Conservation (phyloP, 352 stramenopile species). For the Globisporangium mamillatum region DNA sequence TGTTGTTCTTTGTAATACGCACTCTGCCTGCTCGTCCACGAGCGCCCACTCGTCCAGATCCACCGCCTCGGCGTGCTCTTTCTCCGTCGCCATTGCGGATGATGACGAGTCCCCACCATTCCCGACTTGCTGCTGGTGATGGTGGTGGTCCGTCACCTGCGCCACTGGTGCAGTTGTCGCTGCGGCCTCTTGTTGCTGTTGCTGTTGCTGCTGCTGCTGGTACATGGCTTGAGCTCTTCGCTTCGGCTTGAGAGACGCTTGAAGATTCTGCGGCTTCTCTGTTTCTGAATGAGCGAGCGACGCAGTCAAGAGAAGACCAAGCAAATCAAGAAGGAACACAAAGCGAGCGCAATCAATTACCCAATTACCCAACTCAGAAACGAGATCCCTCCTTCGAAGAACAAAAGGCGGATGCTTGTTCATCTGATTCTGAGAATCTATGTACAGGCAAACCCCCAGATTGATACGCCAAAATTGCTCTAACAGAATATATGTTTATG, state of each 20-base stretch:
- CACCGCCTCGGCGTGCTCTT: not conserved
- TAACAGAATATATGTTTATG: too few relatives aligned
- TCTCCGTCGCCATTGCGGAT: not conserved
- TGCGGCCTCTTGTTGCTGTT: not conserved
- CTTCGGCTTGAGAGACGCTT: constrained; percentile 2
- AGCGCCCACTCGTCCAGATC: constrained; percentile 63
- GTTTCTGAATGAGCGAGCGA: not conserved
- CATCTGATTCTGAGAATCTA: too few relatives aligned
- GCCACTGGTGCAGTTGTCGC: not conserved
- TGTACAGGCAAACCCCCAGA: too few relatives aligned
- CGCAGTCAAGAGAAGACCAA: not conserved
- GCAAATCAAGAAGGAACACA: not conserved
- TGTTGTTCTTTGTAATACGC: constrained; percentile 10
- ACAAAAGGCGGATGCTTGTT: not conserved
- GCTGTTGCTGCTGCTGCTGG: not conserved
- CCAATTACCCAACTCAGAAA: not conserved
- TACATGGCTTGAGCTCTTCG: not conserved
- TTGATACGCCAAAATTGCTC: too few relatives aligned
- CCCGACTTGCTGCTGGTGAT: not conserved
- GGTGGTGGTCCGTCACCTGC: too few relatives aligned
- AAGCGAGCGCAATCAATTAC: not conserved
- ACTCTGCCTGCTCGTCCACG: constrained; percentile 72
- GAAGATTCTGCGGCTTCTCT: constrained; percentile 4
- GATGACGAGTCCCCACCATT: not conserved
- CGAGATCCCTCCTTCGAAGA: not conserved